Conservation (phyloP, 1,139 yeast species). For the Yamadazyma siamensis region DNA sequence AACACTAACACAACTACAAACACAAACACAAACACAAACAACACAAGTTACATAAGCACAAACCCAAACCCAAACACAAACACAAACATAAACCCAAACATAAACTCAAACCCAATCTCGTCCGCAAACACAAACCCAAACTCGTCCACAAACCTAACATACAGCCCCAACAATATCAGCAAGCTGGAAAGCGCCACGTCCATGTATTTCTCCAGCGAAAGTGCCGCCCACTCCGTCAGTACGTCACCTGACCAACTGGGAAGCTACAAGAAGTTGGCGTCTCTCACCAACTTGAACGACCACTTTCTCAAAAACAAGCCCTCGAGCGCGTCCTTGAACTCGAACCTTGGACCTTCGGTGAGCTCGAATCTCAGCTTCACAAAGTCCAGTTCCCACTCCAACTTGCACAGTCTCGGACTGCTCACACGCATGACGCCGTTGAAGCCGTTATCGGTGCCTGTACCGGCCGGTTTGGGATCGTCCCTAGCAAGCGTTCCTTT, state of each 20-base stretch:
- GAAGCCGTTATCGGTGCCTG: constrained; percentile 17
- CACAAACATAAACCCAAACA: no score
- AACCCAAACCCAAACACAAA: no score
- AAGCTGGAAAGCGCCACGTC: no score
- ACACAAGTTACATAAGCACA: no score
- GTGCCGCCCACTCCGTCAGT: constrained; percentile 26
- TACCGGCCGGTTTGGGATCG: no score
- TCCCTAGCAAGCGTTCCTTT: no score
- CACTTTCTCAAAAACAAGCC: constrained; percentile 20
- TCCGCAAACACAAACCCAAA: constrained; percentile 11
- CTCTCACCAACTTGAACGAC: constrained; percentile 31
- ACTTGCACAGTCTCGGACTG: constrained; percentile 15
- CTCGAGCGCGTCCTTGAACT: constrained; percentile 5
- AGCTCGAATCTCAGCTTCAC: no score
- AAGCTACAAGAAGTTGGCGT: constrained; percentile 14
- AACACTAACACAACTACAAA: no score
- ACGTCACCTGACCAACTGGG: constrained; percentile 29
- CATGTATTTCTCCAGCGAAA: constrained; percentile 13
- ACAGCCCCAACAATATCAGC: constrained; percentile 7
- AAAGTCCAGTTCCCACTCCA: constrained; percentile 8
- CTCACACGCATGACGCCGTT: constrained; percentile 40
- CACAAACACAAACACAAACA: no score
- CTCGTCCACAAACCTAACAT: no score
- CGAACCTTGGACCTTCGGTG: no score
- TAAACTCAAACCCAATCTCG: no score